phyloP scores from a whole-genome alignment of 176 grass and related monocot species.

The Raddia distichophylla region DNA sequence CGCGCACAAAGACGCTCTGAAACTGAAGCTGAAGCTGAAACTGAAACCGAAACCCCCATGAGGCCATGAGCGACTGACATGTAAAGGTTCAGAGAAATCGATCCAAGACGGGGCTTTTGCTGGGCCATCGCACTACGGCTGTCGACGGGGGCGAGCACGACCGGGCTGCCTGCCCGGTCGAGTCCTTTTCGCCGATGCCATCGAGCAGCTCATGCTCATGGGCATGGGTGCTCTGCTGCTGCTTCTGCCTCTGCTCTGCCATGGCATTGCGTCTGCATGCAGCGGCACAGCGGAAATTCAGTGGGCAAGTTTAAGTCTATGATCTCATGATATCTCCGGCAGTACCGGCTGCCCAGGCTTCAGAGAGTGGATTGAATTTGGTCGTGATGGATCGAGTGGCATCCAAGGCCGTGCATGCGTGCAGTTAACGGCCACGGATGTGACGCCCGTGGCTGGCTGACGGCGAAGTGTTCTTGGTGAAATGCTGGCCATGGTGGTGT shows the following conservation, averaged over 20 bases:
- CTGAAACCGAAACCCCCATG: background rate
- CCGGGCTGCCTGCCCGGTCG: slow-evolving; percentile 12
- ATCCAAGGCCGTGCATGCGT: slow-evolving; percentile 8
- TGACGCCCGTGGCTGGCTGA: slow-evolving; percentile 10
- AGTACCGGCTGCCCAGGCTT: background rate
- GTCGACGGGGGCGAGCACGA: slow-evolving; percentile 31
- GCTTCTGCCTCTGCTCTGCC: background rate
- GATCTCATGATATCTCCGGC: slow-evolving; percentile 4
- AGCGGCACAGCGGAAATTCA: slow-evolving; percentile 4
- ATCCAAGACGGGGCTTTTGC: slow-evolving; percentile 31
- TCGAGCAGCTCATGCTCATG: background rate
- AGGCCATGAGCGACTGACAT: background rate
- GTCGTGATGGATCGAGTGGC: slow-evolving; percentile 12
- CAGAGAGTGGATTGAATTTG: slow-evolving; percentile 3
- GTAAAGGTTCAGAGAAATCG: background rate
- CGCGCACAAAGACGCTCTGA: background rate
- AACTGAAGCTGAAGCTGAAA: too few species aligned
- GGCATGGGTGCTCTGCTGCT: slow-evolving; percentile 8
- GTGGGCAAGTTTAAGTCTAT: slow-evolving; percentile 11
- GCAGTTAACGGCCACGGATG: slow-evolving; percentile 44
- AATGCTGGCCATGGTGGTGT: background rate
- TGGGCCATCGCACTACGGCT: slow-evolving; percentile 39
- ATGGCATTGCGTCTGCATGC: slow-evolving; percentile 4
- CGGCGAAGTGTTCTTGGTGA: background rate
- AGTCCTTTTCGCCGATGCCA: slow-evolving; percentile 44